phyloP scores from a whole-genome alignment of 2,329 filamentous ascomycete genomes.

The Pestalotiopsis sp. region DNA sequence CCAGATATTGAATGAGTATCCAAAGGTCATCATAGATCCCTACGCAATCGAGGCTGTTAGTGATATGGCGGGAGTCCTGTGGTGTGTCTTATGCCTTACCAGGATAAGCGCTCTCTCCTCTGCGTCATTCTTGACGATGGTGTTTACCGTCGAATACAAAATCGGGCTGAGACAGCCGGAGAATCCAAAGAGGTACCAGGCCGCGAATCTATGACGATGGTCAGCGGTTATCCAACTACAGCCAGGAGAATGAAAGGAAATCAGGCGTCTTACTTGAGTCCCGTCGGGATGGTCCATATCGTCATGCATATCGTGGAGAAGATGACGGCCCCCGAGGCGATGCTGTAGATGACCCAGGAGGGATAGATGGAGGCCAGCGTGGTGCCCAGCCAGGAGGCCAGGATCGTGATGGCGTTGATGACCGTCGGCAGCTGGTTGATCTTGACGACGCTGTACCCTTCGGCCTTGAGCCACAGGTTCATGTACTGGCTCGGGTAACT shows the following conservation, averaged over 20 bases:
- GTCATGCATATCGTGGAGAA: constrained; percentile 48
- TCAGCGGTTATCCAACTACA: too few species aligned
- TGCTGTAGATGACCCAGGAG: constrained; percentile 47
- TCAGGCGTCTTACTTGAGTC: constrained; percentile 39
- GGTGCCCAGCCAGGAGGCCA: constrained; percentile 50
- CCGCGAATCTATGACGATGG: constrained; percentile 29
- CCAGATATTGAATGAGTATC: constrained; percentile 48
- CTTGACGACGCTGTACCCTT: constrained; percentile 47
- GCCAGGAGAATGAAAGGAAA: not conserved
- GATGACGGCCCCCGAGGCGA: constrained; percentile 39
- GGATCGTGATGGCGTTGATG: constrained; percentile 47
- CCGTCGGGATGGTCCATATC: constrained; percentile 50
- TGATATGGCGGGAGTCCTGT: not conserved
- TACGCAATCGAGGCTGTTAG: constrained; percentile 15
- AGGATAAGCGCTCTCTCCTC: constrained; percentile 43
- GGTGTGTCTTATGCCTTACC: constrained; percentile 25
- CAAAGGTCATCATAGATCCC: constrained; percentile 48
- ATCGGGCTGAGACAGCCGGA: constrained; percentile 41
- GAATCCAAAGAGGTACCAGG: constrained; percentile 43
- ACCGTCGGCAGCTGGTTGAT: constrained; percentile 53
- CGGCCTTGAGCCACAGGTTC: constrained; percentile 54
- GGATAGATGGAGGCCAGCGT: constrained; percentile 53
- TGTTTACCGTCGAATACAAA: constrained; percentile 44
- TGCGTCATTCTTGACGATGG: constrained; percentile 39
- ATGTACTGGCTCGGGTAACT: constrained; percentile 49